Evolutionary conservation across 495 filamentous ascomycete genomes (phyloP).

Genomic region (Xylona heveae): DNA sequence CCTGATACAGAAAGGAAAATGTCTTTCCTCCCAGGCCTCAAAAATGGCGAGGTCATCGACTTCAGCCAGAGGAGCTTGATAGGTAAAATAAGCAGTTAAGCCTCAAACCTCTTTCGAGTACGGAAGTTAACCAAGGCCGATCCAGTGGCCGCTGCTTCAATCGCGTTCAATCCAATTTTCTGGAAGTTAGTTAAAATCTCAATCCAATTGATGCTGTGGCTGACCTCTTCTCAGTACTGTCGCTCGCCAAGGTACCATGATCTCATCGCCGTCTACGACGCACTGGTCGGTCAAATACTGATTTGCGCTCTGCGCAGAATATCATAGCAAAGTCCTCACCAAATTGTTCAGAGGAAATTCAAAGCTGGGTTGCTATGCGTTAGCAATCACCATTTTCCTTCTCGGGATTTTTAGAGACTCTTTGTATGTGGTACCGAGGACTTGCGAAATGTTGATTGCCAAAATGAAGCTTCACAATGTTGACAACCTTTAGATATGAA

Average conservation of each 20-base stretch:
- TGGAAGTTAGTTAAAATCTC: constrained; percentile 43
- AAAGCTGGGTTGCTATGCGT: constrained; percentile 69
- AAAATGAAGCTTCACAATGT: not conserved
- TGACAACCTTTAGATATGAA: constrained; percentile 28
- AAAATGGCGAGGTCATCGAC: no score
- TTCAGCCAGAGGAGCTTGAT: constrained; percentile 42
- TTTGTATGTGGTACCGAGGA: constrained; percentile 21
- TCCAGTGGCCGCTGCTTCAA: constrained; percentile 41
- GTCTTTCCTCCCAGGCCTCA: no score
- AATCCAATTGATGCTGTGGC: not conserved
- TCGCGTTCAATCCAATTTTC: constrained; percentile 58
- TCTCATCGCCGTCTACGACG: constrained; percentile 1
- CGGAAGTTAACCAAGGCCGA: constrained; percentile 1
- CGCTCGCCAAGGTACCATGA: constrained; percentile 38
- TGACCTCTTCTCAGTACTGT: constrained; percentile 25
- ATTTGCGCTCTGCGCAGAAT: constrained; percentile 35
- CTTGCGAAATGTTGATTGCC: not conserved
- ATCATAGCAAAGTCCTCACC: constrained; percentile 73
- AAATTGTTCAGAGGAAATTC: constrained; percentile 65
- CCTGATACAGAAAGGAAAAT: no score
- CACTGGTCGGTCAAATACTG: not conserved
- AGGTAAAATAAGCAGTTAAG: constrained; percentile 21
- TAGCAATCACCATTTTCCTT: constrained; percentile 74
- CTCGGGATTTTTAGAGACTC: constrained; percentile 74
- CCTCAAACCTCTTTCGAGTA: no score